Base-by-base conservation (phyloP, 106 monocot species). In the Apostasia ramifera region DNA sequence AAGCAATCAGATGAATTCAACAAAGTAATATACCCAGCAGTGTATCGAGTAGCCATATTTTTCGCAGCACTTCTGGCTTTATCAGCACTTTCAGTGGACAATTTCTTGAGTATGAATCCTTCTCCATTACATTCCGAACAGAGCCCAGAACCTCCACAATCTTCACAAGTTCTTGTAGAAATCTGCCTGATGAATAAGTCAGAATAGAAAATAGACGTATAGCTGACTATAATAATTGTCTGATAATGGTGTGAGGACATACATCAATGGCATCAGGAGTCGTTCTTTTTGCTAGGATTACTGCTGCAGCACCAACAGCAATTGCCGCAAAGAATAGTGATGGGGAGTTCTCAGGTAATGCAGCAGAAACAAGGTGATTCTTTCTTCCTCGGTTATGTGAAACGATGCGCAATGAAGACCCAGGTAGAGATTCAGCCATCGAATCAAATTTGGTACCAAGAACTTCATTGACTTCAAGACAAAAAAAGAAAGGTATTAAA, bases 121-220 rank as follows among this genome's bases (percentile, higher is more conserved):
- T 95, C 95, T 59, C 95, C 95, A 52, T 95, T 95, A 62, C 95
- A 91, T 63, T 67, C 81, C 4, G 78, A 26, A 65, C 95, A 95
- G 49, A 95, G 71, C 47, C 95, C 95, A 53, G 95, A 91, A 71
- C 91, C 95, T 15, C 71, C 83, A 73, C 95, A 95, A 67, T 95
- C 91, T 74, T 88, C 84, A 48, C 91, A 95, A 54, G 42, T 48
- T 58, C 78, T 82, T 13, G 56, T 73, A 52, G 77, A 61, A 51
- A 9, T 75, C 89, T 90, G 82, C 61, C 73, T 77, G 67, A 66
- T 71, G 78, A 79, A 39, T 44, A 62, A 62, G 62, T 62, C 44
- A 62, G 62, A 40, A 50, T 1, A 75, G 63, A 1, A 54, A 45
- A 47, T 42, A 69, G n/a, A 15, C 47, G 5, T 8, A 59, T 40